These are phyloP conservation scores for Eucalyptus marginata DNA, from an alignment of 345 rosid species.

Conservation along the genomic window DNA sequence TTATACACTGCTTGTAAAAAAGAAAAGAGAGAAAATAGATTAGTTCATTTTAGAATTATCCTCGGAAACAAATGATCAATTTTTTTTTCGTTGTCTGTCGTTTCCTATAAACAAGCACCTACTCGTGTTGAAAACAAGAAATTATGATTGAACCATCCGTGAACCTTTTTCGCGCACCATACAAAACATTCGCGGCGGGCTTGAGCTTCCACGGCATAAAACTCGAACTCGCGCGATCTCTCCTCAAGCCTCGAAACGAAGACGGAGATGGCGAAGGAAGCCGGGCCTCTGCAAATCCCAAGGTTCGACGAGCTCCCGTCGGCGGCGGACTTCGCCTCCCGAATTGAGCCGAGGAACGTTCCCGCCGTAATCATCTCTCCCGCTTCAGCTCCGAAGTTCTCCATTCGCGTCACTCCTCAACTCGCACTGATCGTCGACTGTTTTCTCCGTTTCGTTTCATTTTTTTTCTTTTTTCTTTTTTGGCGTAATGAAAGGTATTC, in stretches of 20 bases:
- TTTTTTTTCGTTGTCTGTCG: no score
- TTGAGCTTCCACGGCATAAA: neutral
- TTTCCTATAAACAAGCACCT: no score
- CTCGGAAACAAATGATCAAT: no score
- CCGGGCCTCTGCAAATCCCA: constrained; percentile 12
- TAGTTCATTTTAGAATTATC: no score
- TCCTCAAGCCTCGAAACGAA: neutral
- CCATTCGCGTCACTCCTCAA: neutral
- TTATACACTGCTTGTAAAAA: no score
- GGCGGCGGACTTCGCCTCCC: constrained; percentile 35
- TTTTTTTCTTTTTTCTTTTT: neutral
- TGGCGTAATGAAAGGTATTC: constrained; percentile 26
- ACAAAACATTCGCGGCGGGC: neutral
- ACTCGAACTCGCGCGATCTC: neutral
- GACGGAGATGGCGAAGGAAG: neutral
- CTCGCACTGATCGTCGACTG: neutral
- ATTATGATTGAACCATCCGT: no score
- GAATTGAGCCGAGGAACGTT: constrained; percentile 51
- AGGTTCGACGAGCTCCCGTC: constrained; percentile 40
- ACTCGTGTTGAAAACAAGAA: no score
- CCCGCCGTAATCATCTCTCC: constrained; percentile 37
- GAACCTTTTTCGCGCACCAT: neutral
- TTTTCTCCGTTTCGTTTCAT: neutral
- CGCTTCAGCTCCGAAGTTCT: neutral
- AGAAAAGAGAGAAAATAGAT: no score